A percentile compares a stretch with the other conserved stretches of the same genome.
These are phyloP conservation scores for Leishmania tarentolae DNA, from an alignment of 208 protist genomes.

Conservation along the genomic window DNA sequence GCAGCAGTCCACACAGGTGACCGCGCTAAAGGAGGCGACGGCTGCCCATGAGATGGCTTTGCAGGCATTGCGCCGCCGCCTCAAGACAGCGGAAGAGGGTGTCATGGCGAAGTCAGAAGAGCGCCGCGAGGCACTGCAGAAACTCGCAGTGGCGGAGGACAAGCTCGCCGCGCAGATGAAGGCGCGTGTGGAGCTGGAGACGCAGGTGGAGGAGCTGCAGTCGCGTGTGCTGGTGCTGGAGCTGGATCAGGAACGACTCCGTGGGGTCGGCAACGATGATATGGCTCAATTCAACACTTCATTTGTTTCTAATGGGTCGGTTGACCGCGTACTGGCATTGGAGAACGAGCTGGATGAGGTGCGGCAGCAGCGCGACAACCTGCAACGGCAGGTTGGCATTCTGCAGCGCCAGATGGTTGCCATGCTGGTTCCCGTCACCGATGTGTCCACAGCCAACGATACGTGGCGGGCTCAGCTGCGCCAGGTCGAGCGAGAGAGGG, in stretches of 20 bases:
- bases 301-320: constrained; percentile 61
- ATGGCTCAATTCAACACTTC: constrained; percentile 38
- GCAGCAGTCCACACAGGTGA: constrained; percentile 45
- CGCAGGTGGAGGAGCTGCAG: constrained; percentile 59
- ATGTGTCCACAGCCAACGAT: constrained; percentile 31
- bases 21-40: constrained; percentile 55
- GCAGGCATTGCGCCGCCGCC: constrained; percentile 47
- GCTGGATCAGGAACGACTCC: constrained; percentile 35
- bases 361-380: constrained; percentile 52
- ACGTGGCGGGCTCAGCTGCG: constrained; percentile 60
- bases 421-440: constrained; percentile 31
- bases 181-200: constrained; percentile 48
- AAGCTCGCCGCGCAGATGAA: constrained; percentile 51
- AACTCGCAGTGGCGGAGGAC: constrained; percentile 59
- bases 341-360: constrained; percentile 75
- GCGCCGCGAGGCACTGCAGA: constrained; percentile 49
- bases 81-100: constrained; percentile 55
- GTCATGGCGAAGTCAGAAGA: constrained; percentile 55
- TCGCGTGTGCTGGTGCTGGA: constrained; percentile 43
- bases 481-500: constrained; percentile 62
- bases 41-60: constrained; percentile 56
- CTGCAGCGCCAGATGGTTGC: constrained; percentile 65
- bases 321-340: constrained; percentile 61
- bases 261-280: constrained; percentile 30
- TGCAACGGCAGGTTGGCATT: constrained; percentile 56